Conservation (phyloP, 768 basidiomycete genomes). For the Gautieria morchelliformis region DNA sequence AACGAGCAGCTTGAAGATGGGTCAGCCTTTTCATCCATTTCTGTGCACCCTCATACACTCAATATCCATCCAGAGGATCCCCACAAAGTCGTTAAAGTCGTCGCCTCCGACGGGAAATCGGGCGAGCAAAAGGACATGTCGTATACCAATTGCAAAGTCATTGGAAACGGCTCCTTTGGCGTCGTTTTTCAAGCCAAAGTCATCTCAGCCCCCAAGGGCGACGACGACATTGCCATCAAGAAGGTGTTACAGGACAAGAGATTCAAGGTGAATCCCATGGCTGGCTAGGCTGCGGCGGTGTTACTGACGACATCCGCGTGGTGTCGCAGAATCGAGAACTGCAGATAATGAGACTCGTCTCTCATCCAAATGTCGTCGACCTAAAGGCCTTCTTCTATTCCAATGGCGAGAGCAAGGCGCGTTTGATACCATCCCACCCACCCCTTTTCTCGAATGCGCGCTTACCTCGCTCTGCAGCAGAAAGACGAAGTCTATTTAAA, state of each 20-base stretch:
- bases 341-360: conserved; percentile 96
- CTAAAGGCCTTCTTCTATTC: conserved; percentile 98
- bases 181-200: conserved; percentile 97
- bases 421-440: conserved; percentile 14
- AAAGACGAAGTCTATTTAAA: conserved; percentile 99
- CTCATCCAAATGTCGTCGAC: conserved; percentile 97
- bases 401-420: conserved; percentile 90
- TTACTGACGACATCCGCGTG: neutral
- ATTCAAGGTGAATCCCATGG: conserved; percentile 73
- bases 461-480: conserved; percentile 31
- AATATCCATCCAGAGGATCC: conserved; percentile 67
- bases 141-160: conserved; percentile 97
- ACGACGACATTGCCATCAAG: conserved; percentile 97
- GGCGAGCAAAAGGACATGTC: conserved; percentile 80
- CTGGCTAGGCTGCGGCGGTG: neutral
- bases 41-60: neutral
- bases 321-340: conserved; percentile 85
- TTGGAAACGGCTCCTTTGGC: conserved; percentile 98
- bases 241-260: conserved; percentile 99
- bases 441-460: conserved; percentile 4
- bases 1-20: neutral
- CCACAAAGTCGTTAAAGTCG: conserved; percentile 90
- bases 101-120: conserved; percentile 90
- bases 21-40: neutral
- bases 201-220: conserved; percentile 49